Evolutionary conservation across 2,329 filamentous ascomycete species (phyloP), one percentile per base, ranked within the genome.

Genomic region (Fusarium piperis): DNA sequence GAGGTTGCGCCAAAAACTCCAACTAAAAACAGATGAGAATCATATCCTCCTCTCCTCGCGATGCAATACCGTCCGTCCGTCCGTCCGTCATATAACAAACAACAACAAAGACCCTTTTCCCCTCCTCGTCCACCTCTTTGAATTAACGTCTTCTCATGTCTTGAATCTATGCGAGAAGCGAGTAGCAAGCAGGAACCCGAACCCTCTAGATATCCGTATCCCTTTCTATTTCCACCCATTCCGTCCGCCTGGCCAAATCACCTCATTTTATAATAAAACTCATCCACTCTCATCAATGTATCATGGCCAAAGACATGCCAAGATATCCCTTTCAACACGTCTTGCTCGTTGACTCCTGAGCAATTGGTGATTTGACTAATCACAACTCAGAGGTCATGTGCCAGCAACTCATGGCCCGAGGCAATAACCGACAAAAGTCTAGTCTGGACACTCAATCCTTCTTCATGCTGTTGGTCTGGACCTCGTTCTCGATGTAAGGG

Each of bases 401-500:
- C 53, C 32, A 36, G 15, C 18, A 15, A 23, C 18, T 4, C 23
- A 33, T 20, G 12, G 11, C 23, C n/a, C 18, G 26, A 18, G 18
- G 3, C 36, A 23, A 8, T 52, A 13, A 7, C 57, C 46, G 33
- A 4, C 16, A 48, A 48, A 48, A 30, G 18, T 35, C 18, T 13
- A 41, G 33, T 20, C 28, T 18, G 38, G 10, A 7, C 15, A 18
- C 77, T 57, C 78, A 76, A 26, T 75, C 80, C 81, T 86, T 86
- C 75, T 85, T 84, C 10, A 46, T 68, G n/a, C 70, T 74, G 58
- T 80, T 74, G 60, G 78, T 58, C 32, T 67, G 64, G 52, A 77
- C 69, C 26, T 64, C 64, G 15, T 74, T 82, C 76, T 88, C 87
- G 26, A 86, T 83, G 71, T 87, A 86, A 23, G 89, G 90, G 76